Evolutionary conservation across 805 yeast genomes (phyloP).

Genomic region (Myxozyma neotropica): DNA sequence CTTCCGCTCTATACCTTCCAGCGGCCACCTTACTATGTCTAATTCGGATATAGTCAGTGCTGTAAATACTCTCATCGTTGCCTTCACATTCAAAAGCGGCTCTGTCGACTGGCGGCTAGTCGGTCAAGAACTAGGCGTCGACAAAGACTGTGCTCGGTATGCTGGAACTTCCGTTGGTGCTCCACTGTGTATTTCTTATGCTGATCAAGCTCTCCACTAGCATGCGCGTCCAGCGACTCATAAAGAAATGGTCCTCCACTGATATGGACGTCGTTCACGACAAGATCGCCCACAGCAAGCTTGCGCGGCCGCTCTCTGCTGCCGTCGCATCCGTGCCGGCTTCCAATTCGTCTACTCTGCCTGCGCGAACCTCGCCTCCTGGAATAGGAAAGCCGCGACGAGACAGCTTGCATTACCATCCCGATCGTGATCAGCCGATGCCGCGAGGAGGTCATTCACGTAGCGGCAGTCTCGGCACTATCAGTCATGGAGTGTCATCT

Average conservation of each 20-base stretch:
- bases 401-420: constrained; percentile 16
- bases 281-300: constrained; percentile 25
- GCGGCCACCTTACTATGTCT: constrained; percentile 24
- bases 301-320: constrained; percentile 14
- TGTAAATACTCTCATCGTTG: constrained; percentile 31
- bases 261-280: constrained; percentile 33
- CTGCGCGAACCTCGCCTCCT: constrained; percentile 7
- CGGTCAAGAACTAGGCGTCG: constrained; percentile 34
- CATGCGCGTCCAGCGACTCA: constrained; percentile 34
- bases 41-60: constrained; percentile 35
- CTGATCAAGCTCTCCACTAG: no score
- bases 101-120: constrained; percentile 36
- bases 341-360: background rate
- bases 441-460: background rate
- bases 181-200: no score
- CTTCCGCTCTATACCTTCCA: no score
- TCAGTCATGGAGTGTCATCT: constrained; percentile 8
- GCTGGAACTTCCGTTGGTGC: background rate
- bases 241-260: constrained; percentile 32
- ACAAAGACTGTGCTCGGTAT: constrained; percentile 33
- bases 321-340: constrained; percentile 10
- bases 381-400: constrained; percentile 21
- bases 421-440: background rate
- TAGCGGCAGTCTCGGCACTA: background rate
- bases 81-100: constrained; percentile 31